Evolutionary conservation across 75 land plant genomes (phyloP).

Genomic region (Sequoiadendron giganteum): DNA sequence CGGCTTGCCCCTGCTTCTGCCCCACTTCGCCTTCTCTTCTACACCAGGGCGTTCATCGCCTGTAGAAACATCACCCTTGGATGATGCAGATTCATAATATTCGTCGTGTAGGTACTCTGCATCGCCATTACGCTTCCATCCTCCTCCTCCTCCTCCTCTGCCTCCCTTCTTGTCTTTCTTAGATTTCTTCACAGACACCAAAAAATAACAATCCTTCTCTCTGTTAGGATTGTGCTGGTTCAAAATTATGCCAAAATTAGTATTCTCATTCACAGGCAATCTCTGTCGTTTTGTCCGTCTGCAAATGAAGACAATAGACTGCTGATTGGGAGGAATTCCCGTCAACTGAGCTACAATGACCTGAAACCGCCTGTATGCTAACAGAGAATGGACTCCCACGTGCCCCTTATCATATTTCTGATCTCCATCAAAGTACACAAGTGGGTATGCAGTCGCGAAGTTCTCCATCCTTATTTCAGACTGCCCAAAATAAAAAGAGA

Average conservation of each 20-base stretch:
- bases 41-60: background rate
- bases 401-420: slow-evolving; percentile 59
- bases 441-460: slow-evolving; percentile 51
- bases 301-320: slow-evolving; percentile 57
- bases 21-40: background rate
- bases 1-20: slow-evolving; percentile 7
- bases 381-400: slow-evolving; percentile 49
- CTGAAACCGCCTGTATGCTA: slow-evolving; percentile 59
- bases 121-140: slow-evolving; percentile 33
- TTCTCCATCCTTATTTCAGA: slow-evolving; percentile 18
- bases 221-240: slow-evolving; percentile 59
- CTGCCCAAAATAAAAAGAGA: background rate
- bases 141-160: slow-evolving; percentile 17
- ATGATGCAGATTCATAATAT: slow-evolving; percentile 22
- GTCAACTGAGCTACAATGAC: slow-evolving; percentile 46
- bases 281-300: slow-evolving; percentile 37
- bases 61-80: slow-evolving; percentile 37
- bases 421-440: slow-evolving; percentile 82
- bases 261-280: slow-evolving; percentile 61
- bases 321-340: slow-evolving; percentile 77
- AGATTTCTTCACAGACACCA: slow-evolving; percentile 58
- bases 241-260: slow-evolving; percentile 58
- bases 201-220: slow-evolving; percentile 57
- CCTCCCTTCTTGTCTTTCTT: slow-evolving; percentile 40
- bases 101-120: slow-evolving; percentile 39